These are phyloP conservation scores for Cercospora sp. DNA, from an alignment of 2,329 filamentous ascomycete genomes.

Conservation along the genomic window DNA sequence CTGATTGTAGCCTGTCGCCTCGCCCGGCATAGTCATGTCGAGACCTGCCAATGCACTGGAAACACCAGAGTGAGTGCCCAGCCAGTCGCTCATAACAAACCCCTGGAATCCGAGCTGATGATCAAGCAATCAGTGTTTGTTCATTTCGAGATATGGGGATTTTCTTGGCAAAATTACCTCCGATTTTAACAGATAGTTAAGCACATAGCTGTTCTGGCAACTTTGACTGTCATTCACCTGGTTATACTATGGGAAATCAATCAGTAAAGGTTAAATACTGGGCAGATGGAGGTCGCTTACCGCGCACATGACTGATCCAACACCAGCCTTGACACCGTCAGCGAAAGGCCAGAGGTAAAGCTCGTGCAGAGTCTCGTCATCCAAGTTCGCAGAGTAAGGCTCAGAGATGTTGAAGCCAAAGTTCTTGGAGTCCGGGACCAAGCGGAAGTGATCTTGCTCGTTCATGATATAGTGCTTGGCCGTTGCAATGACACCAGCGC, in stretches of 20 bases:
- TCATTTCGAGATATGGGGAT: slow-evolving; percentile 51
- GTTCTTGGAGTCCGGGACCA: slow-evolving; percentile 36
- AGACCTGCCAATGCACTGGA: slow-evolving; percentile 35
- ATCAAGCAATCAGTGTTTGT: slow-evolving; percentile 61
- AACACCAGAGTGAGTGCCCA: slow-evolving; percentile 41
- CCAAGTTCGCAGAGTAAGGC: slow-evolving; percentile 66
- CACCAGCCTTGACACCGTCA: slow-evolving; percentile 73
- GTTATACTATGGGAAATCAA: not conserved
- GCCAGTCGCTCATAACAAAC: slow-evolving; percentile 53
- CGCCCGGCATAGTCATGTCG: slow-evolving; percentile 51
- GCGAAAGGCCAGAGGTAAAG: slow-evolving; percentile 86
- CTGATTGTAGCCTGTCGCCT: slow-evolving; percentile 67
- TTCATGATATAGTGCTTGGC: slow-evolving; percentile 61
- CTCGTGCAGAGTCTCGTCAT: slow-evolving; percentile 72
- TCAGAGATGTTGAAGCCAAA: slow-evolving; percentile 49
- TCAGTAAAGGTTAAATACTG: not conserved
- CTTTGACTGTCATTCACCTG: not conserved
- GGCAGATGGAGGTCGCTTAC: not conserved
- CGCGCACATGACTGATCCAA: slow-evolving; percentile 76
- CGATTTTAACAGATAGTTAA: slow-evolving; percentile 44
- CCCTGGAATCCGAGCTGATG: slow-evolving; percentile 52
- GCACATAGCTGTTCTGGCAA: not conserved
- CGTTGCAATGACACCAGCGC: slow-evolving; percentile 50
- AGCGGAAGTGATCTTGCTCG: slow-evolving; percentile 49
- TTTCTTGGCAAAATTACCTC: slow-evolving; percentile 61